Conservation (phyloP, 2,329 filamentous ascomycete genomes). For the Fusarium palustre region DNA sequence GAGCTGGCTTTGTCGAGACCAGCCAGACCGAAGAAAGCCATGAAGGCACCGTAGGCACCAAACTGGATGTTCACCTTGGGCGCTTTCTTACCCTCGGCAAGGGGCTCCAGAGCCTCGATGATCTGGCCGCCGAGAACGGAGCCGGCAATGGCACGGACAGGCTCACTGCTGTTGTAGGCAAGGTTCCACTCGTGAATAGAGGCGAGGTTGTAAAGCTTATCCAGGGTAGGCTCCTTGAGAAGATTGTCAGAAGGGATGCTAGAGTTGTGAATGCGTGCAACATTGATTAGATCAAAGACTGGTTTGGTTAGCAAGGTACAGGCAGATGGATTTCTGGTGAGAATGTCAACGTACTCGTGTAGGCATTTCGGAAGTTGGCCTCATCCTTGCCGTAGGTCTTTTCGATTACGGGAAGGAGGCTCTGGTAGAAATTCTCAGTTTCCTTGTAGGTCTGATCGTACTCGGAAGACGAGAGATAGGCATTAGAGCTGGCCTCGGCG, state of each 20-base stretch:
- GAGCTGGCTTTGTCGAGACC: conserved; percentile 62
- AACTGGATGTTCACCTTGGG: conserved; percentile 66
- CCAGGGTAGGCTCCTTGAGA: conserved; percentile 69
- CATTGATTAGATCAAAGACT: conserved; percentile 72
- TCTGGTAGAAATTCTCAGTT: conserved; percentile 71
- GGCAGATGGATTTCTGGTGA: conserved; percentile 59
- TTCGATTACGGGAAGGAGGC: conserved; percentile 66
- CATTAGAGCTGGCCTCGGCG: conserved; percentile 66
- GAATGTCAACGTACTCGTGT: conserved; percentile 66
- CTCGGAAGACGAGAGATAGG: conserved; percentile 62
- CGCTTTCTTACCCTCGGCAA: conserved; percentile 56
- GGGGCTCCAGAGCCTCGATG: conserved; percentile 63
- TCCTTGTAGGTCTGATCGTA: conserved; percentile 59
- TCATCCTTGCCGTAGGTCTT: conserved; percentile 59
- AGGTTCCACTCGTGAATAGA: conserved; percentile 84
- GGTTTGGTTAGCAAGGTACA: conserved; percentile 12
- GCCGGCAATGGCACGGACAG: conserved; percentile 68
- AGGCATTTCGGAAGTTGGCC: conserved; percentile 69
- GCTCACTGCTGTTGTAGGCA: conserved; percentile 82
- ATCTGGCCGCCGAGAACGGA: conserved; percentile 68
- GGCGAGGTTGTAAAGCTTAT: conserved; percentile 78
- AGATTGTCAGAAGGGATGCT: conserved; percentile 69
- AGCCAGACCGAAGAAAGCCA: conserved; percentile 72
- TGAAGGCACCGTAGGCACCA: conserved; percentile 71
- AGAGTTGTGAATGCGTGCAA: conserved; percentile 69